Evolutionary conservation across 2,329 filamentous ascomycete species (phyloP).

Genomic region (Fusarium kyushuense): DNA sequence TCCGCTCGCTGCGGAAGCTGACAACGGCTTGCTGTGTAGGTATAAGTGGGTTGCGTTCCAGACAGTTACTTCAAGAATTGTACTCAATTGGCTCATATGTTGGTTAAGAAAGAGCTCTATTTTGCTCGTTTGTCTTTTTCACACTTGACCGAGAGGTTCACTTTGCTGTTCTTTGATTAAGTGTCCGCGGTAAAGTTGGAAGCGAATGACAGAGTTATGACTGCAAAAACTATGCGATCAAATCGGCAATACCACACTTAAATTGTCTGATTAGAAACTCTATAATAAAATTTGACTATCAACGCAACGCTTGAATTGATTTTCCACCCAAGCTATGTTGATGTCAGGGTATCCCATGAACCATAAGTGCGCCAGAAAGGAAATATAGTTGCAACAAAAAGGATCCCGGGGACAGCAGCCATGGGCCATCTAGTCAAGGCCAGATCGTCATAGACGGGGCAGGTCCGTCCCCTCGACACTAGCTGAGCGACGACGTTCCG

Average conservation of each 20-base stretch:
- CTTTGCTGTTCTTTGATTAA: not conserved
- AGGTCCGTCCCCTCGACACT: constrained; percentile 54
- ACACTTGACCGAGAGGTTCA: not conserved
- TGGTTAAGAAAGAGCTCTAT: not conserved
- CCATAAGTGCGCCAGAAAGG: constrained; percentile 35
- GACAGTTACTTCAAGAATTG: not conserved
- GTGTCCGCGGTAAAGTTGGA: not conserved
- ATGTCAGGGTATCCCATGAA: constrained; percentile 43
- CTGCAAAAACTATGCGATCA: not conserved
- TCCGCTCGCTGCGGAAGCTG: constrained; percentile 29
- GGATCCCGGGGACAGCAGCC: not conserved
- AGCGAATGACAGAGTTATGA: not conserved
- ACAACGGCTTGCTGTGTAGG: constrained; percentile 1
- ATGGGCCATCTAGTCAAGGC: not conserved
- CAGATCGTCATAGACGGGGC: constrained; percentile 52
- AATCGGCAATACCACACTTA: not conserved
- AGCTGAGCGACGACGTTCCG: constrained; percentile 55
- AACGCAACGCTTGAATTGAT: constrained; percentile 15
- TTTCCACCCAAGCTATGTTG: constrained; percentile 26
- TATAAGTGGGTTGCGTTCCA: not conserved
- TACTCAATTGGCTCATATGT: not conserved
- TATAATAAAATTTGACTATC: constrained; percentile 7
- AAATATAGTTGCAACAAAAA: not conserved
- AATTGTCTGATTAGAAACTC: constrained; percentile 17
- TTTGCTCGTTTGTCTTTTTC: not conserved